Evolutionary conservation across 225 moss, liverwort and hornwort genomes (phyloP).

Genomic region (Antitrichia curtipendula): DNA sequence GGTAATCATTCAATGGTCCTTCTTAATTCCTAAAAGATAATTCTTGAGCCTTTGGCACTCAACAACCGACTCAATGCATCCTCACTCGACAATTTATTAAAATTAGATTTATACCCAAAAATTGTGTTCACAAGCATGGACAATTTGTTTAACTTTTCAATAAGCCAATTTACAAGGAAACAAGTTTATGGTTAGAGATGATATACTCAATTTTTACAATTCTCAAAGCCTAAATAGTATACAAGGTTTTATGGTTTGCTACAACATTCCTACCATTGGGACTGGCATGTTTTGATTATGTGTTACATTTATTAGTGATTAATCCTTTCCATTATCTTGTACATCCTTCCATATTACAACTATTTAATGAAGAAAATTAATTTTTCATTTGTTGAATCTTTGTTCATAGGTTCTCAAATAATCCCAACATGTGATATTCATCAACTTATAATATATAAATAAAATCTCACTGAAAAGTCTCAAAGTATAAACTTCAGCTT

Average conservation of each 20-base stretch:
- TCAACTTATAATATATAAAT: background rate
- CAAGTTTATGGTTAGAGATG: background rate
- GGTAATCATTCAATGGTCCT: background rate
- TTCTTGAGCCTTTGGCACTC: background rate
- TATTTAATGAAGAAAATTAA: background rate
- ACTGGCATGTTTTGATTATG: background rate
- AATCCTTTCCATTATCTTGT: background rate
- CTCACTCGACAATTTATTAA: no score
- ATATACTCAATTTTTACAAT: background rate
- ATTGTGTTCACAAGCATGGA: fast-evolving
- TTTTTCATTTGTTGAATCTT: background rate
- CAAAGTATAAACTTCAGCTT: background rate
- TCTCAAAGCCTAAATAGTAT: background rate
- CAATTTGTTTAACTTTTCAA: background rate
- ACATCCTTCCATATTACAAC: no score
- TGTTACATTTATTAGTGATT: background rate
- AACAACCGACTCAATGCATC: background rate
- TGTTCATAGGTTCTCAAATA: background rate
- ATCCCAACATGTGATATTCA: fast-evolving
- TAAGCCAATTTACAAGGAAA: fast-evolving
- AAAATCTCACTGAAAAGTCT: background rate
- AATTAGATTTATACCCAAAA: background rate
- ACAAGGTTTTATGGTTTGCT: background rate
- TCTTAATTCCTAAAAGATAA: background rate
- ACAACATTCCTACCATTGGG: background rate